Evolutionary conservation across 2,329 filamentous ascomycete species (phyloP).

Genomic region (Karstenula rhodostoma): DNA sequence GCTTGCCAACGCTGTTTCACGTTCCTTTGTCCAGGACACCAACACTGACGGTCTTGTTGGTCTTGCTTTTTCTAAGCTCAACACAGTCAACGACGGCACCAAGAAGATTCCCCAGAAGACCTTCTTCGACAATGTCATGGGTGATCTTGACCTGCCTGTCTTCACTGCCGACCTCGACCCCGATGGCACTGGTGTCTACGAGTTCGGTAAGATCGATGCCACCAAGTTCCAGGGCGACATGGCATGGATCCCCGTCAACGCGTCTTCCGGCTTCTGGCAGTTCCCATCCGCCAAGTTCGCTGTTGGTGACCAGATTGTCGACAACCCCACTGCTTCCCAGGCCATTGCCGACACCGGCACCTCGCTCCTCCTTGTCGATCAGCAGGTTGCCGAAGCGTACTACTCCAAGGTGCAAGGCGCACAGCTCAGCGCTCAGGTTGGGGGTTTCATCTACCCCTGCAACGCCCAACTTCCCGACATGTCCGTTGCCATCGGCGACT

Average conservation of each 20-base stretch:
- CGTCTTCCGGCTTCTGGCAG: slow-evolving; percentile 73
- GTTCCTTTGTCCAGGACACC: slow-evolving; percentile 66
- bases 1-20: slow-evolving; percentile 67
- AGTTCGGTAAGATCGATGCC: slow-evolving; percentile 75
- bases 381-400: slow-evolving; percentile 58
- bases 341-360: slow-evolving; percentile 66
- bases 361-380: slow-evolving; percentile 68
- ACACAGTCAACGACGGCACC: slow-evolving; percentile 62
- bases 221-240: slow-evolving; percentile 70
- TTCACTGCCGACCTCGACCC: slow-evolving; percentile 75
- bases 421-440: slow-evolving; percentile 45
- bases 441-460: slow-evolving; percentile 57
- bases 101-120: slow-evolving; percentile 70
- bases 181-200: slow-evolving; percentile 69
- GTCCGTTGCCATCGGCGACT: slow-evolving; percentile 64
- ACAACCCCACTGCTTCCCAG: slow-evolving; percentile 58
- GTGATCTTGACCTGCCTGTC: slow-evolving; percentile 68
- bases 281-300: slow-evolving; percentile 66
- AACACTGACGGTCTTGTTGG: slow-evolving; percentile 74
- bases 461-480: slow-evolving; percentile 52
- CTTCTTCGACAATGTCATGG: slow-evolving; percentile 75
- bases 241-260: slow-evolving; percentile 68
- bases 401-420: slow-evolving; percentile 53
- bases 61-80: slow-evolving; percentile 71
- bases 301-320: slow-evolving; percentile 63